Base-by-base conservation (phyloP, 371 early-diverging fungal species). In the Mucor circinelloides region DNA sequence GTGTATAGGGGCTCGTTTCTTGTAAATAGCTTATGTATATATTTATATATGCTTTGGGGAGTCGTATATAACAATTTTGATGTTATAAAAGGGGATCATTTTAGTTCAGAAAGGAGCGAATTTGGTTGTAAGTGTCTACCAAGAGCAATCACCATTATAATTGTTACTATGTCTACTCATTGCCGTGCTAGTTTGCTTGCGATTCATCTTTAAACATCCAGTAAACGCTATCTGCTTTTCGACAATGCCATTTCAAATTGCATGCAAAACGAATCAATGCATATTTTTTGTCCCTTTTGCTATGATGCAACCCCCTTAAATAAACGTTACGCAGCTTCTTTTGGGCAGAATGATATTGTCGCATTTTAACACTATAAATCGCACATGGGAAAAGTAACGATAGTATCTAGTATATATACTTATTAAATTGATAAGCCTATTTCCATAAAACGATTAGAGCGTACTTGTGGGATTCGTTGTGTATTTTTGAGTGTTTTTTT, bases 1-100 rank as follows among this genome's bases (percentile, higher is more conserved):
- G 27, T 52, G 6, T 25, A 52, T 15, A 52, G 52, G 52, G 52
- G 52, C 10, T 13, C 52, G 27, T 27, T 52, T 27, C 52, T 52
- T 52, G 52, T 52, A 52, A 52, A 52, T 52, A 52, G 52, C 52
- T 27, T 52, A 10, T 40, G 17, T 40, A 6, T 40, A 17, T 40
- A 40, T 40, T 40, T 40, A 40, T 50, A 13, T 13, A 50, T 50
- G 52, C 52, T 50, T 23, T 25, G 52, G 52, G 52, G 52, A 52
- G 52, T 52, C 52, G 23, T 52, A 25, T 27, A 13, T 52, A 52
- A 52, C 52, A 52, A 52, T 52, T 52, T 52, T 52, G 52, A 52
- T 52, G 23, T 52, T 52, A 52, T 52, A 25, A 27, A 52, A 52
- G 52, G 52, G 52, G 52, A 52, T 52, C 15, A 15, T 27, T 27